These are phyloP conservation scores for Backusella sp. DNA, from an alignment of 192 early-diverging fungal genomes.

Conservation along the genomic window DNA sequence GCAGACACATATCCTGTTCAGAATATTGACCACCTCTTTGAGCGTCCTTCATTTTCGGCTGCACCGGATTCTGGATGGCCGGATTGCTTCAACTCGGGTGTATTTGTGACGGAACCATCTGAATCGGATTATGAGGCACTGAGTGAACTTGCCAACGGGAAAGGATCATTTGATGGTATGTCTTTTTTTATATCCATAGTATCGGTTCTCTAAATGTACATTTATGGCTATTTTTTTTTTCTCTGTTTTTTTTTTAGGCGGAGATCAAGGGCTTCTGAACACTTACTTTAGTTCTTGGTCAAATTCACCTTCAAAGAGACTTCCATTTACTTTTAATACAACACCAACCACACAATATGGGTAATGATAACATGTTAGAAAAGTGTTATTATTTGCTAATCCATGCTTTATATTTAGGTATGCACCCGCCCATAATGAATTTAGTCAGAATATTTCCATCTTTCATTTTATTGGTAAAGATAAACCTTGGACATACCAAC, in stretches of 20 bases:
- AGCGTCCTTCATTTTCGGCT: constrained; percentile 69
- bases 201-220: not conserved
- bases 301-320: constrained; percentile 52
- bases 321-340: constrained; percentile 92
- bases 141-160: constrained; percentile 45
- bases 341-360: constrained; percentile 80
- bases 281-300: constrained; percentile 83
- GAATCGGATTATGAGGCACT: constrained; percentile 50
- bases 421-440: constrained; percentile 78
- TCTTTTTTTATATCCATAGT: not conserved
- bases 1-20: constrained; percentile 84
- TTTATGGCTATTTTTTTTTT: not conserved
- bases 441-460: constrained; percentile 67
- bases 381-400: not conserved
- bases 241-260: constrained; percentile 49
- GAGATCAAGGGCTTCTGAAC: constrained; percentile 94
- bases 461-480: constrained; percentile 88
- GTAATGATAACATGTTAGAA: constrained; percentile 31
- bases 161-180: constrained; percentile 85
- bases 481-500: constrained; percentile 89
- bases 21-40: constrained; percentile 84
- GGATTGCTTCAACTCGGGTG: constrained; percentile 96
- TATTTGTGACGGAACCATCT: constrained; percentile 74
- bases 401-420: constrained; percentile 40
- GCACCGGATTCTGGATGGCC: constrained; percentile 96